A percentile compares a stretch with the other conserved stretches of the same genome.
These are phyloP conservation scores for Irpex sp. DNA, from an alignment of 1,284 basidiomycete species.

Conservation along the genomic window DNA sequence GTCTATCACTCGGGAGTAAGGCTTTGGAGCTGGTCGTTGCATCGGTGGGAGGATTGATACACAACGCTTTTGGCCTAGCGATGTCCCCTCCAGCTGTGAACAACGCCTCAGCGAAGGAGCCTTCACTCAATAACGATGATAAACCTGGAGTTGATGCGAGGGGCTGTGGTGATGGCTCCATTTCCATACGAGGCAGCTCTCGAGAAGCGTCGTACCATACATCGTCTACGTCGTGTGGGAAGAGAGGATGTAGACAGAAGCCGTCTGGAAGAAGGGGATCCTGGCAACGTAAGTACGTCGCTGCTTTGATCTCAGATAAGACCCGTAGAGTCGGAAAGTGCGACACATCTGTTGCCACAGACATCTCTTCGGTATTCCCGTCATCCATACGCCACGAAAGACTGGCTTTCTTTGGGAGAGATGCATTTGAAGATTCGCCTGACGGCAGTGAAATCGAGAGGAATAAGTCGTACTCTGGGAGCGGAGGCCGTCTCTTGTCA, in stretches of 20 bases:
- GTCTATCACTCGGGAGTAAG: background rate
- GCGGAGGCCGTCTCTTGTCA: background rate
- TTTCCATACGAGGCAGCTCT: constrained; percentile 13
- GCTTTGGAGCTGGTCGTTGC: background rate
- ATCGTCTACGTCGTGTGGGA: constrained; percentile 4
- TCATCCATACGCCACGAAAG: background rate
- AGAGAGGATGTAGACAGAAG: constrained; percentile 9
- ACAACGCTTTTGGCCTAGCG: constrained; percentile 8
- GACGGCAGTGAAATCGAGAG: background rate
- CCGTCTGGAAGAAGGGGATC: too few relatives aligned
- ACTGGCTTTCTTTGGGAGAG: background rate
- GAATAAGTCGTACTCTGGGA: background rate
- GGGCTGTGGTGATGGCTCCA: constrained; percentile 9
- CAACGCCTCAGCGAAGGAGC: background rate
- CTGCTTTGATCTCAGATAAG: background rate
- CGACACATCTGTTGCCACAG: background rate
- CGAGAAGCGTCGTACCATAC: constrained; percentile 17
- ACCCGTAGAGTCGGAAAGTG: background rate
- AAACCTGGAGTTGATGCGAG: background rate
- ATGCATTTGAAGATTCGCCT: background rate
- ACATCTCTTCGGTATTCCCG: background rate
- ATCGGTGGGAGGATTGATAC: background rate
- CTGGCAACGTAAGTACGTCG: background rate
- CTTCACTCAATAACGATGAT: background rate
- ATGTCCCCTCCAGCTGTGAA: background rate